These are phyloP conservation scores for Fusarium sp. DNA, from an alignment of 2,329 filamentous ascomycete species.

Conservation along the genomic window DNA sequence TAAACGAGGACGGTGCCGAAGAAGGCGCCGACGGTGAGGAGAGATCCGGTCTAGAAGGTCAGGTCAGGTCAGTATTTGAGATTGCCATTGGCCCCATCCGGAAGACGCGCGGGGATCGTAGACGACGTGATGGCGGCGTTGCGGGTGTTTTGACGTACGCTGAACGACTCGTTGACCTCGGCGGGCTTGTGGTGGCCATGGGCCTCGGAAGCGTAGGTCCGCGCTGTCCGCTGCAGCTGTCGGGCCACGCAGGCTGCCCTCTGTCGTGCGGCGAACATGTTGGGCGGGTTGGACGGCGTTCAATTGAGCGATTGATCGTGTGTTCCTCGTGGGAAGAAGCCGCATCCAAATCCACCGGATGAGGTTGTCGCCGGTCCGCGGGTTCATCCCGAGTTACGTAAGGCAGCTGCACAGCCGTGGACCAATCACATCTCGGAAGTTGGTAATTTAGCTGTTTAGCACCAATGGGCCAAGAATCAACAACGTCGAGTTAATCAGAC, in stretches of 20 bases:
- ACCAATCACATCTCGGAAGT: constrained; percentile 37
- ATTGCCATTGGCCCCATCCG: constrained; percentile 10
- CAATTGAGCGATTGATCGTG: constrained; percentile 47
- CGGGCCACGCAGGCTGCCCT: constrained; percentile 52
- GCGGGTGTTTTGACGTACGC: constrained; percentile 55
- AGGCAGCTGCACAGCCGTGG: constrained; percentile 14
- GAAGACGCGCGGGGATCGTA: background rate
- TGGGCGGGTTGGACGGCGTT: constrained; percentile 45
- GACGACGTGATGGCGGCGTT: constrained; percentile 21
- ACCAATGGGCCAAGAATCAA: background rate
- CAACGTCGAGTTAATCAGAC: background rate
- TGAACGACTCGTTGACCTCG: constrained; percentile 62
- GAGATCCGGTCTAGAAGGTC: constrained; percentile 56
- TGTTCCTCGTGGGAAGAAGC: constrained; percentile 37
- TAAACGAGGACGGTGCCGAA: constrained; percentile 57
- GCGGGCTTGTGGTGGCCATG: constrained; percentile 58
- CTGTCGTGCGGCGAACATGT: constrained; percentile 56
- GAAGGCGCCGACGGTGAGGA: constrained; percentile 55
- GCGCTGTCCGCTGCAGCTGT: constrained; percentile 51
- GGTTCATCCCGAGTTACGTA: constrained; percentile 44
- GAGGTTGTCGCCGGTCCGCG: constrained; percentile 44
- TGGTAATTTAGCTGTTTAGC: background rate
- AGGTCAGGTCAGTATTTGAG: constrained; percentile 19
- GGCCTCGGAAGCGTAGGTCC: constrained; percentile 63
- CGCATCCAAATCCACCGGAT: constrained; percentile 38